These are phyloP conservation scores for Saitozyma sp. DNA, from an alignment of 768 basidiomycete genomes.

Conservation along the genomic window DNA sequence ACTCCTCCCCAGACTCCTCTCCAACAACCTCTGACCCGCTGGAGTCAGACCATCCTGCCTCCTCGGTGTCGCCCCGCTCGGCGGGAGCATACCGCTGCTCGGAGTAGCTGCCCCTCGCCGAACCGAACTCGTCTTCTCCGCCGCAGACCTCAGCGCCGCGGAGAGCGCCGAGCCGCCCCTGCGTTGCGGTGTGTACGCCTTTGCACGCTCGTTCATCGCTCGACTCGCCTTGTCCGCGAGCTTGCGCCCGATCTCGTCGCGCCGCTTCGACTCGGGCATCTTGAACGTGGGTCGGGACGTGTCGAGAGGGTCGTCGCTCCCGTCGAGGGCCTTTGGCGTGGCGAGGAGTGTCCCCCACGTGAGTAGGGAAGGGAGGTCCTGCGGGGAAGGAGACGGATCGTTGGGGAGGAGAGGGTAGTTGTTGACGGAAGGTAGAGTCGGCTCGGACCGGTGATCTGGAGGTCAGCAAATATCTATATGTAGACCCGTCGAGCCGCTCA, in stretches of 20 bases:
- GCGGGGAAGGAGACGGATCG: slow-evolving; percentile 81
- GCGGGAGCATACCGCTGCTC: slow-evolving; percentile 69
- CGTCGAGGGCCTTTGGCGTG: slow-evolving; percentile 77
- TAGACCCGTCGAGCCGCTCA: slow-evolving; percentile 53
- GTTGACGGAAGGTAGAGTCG: slow-evolving; percentile 53
- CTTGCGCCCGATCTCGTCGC: slow-evolving; percentile 78
- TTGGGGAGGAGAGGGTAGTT: slow-evolving; percentile 77
- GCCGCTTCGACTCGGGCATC: slow-evolving; percentile 70
- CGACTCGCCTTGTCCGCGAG: slow-evolving; percentile 79
- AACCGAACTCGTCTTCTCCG: slow-evolving; percentile 33
- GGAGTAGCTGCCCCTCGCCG: slow-evolving; percentile 50
- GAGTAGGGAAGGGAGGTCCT: slow-evolving; percentile 87
- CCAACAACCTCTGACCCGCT: slow-evolving; percentile 74
- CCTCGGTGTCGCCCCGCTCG: slow-evolving; percentile 67
- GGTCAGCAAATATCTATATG: neutral
- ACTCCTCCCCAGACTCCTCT: slow-evolving; percentile 52
- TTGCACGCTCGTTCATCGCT: slow-evolving; percentile 62
- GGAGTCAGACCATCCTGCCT: slow-evolving; percentile 77
- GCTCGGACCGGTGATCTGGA: slow-evolving; percentile 65
- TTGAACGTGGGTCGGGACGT: slow-evolving; percentile 60
- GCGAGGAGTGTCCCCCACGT: slow-evolving; percentile 94
- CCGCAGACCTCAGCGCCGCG: slow-evolving; percentile 52
- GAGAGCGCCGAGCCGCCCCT: slow-evolving; percentile 54
- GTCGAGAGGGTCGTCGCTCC: slow-evolving; percentile 55
- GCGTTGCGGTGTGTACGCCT: slow-evolving; percentile 33